These are phyloP conservation scores for Cyphellophora europaea DNA, from an alignment of 2,329 filamentous ascomycete species.

Conservation along the genomic window DNA sequence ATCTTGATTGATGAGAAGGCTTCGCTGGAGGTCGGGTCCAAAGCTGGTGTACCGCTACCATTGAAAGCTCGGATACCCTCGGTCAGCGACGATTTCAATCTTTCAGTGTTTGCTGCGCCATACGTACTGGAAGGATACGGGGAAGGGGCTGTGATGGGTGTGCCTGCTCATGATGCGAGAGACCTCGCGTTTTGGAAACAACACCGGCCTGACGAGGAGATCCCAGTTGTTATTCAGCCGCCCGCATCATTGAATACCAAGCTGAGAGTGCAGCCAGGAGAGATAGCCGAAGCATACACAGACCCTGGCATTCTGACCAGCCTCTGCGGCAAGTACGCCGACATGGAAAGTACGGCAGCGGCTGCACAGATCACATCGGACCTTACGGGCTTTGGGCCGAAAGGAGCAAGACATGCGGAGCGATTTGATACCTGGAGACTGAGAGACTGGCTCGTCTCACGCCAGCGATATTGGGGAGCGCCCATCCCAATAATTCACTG, in stretches of 20 bases:
- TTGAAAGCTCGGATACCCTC: conserved; percentile 56
- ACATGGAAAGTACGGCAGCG: conserved; percentile 54
- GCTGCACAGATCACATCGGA: conserved; percentile 49
- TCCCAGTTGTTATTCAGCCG: conserved; percentile 52
- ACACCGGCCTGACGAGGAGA: conserved; percentile 51
- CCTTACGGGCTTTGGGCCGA: conserved; percentile 37
- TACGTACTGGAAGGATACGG: conserved; percentile 82
- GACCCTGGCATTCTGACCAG: conserved; percentile 59
- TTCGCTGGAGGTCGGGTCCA: conserved; percentile 47
- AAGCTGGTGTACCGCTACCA: conserved; percentile 58
- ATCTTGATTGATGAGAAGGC: conserved; percentile 53
- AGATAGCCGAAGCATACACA: conserved; percentile 45
- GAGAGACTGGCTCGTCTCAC: conserved; percentile 81
- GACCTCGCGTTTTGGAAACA: conserved; percentile 72
- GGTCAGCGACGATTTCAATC: conserved; percentile 40
- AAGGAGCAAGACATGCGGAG: conserved; percentile 40
- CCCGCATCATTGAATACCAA: conserved; percentile 24
- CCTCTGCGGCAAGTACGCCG: conserved; percentile 55
- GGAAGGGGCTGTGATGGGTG: conserved; percentile 84
- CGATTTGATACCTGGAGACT: conserved; percentile 67
- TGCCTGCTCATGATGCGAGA: conserved; percentile 72
- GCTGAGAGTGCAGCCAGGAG: conserved; percentile 20
- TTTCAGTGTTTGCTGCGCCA: conserved; percentile 73
- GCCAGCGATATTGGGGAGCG: conserved; percentile 87
- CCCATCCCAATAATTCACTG: conserved; percentile 88